Evolutionary conservation across 2,329 filamentous ascomycete species (phyloP).

Genomic region (Apiospora marii): DNA sequence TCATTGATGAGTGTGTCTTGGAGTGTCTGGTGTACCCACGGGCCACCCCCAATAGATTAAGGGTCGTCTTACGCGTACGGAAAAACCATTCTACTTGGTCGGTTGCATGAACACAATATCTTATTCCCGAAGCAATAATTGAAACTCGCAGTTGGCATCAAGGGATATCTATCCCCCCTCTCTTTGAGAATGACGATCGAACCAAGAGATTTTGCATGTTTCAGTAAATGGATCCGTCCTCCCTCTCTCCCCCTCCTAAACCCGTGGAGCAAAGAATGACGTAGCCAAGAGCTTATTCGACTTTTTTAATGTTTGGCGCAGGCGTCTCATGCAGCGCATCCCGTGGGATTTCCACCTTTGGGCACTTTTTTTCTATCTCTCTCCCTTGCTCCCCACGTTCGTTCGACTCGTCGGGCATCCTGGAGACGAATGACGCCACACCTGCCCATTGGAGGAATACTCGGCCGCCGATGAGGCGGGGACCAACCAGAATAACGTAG

Average conservation of each 20-base stretch:
- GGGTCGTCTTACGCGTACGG: conserved; percentile 5
- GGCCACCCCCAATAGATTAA: conserved; percentile 17
- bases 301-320: conserved; percentile 5
- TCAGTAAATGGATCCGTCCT: not conserved
- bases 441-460: not conserved
- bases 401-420: not conserved
- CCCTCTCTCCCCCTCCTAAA: not conserved
- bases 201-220: not conserved
- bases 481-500: not conserved
- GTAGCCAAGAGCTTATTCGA: not conserved
- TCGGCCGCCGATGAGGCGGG: not conserved
- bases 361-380: not conserved
- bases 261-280: conserved; percentile 7
- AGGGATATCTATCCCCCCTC: not conserved
- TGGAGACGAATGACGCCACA: conserved; percentile 15
- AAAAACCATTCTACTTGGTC: not conserved
- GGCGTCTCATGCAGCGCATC: not conserved
- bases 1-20: not conserved
- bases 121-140: not conserved
- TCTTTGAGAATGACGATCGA: not conserved
- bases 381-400: not conserved
- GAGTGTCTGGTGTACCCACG: not conserved
- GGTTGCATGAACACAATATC: not conserved
- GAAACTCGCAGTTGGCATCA: not conserved
- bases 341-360: not conserved